A percentile compares a stretch with the other conserved stretches of the same genome.
These are phyloP conservation scores for Phytophthora vignae DNA, from an alignment of 352 stramenopile species.

Conservation along the genomic window DNA sequence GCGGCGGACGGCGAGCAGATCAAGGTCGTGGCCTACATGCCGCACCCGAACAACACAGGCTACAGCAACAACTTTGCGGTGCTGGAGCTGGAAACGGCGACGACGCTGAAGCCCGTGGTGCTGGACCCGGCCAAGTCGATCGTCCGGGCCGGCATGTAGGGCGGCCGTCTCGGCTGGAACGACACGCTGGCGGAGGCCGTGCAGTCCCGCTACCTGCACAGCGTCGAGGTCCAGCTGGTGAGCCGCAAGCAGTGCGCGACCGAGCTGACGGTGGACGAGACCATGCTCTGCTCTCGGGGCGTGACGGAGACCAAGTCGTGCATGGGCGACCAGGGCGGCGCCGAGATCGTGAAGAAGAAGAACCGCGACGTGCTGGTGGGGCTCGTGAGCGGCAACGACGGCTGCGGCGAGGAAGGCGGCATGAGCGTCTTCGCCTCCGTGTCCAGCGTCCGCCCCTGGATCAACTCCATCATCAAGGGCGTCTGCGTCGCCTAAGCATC, in stretches of 20 bases:
- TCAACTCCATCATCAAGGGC: constrained; percentile 43
- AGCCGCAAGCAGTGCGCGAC: constrained; percentile 47
- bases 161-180: constrained; percentile 52
- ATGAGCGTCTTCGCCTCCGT: constrained; percentile 69
- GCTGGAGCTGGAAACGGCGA: constrained; percentile 49
- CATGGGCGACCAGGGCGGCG: constrained; percentile 66
- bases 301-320: constrained; percentile 53
- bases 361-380: constrained; percentile 50
- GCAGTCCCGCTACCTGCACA: constrained; percentile 49
- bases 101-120: constrained; percentile 41
- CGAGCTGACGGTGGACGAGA: constrained; percentile 38
- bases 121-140: constrained; percentile 43
- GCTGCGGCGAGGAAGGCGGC: constrained; percentile 49
- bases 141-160: constrained; percentile 38
- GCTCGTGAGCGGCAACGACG: constrained; percentile 61
- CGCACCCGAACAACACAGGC: constrained; percentile 49
- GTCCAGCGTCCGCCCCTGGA: constrained; percentile 55
- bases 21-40: constrained; percentile 44
- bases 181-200: constrained; percentile 41
- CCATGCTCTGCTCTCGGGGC: constrained; percentile 68
- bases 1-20: constrained; percentile 54
- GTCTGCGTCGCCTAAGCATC: constrained; percentile 32
- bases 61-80: constrained; percentile 65
- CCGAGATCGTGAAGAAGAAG: constrained; percentile 44
- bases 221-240: constrained; percentile 54